Evolutionary conservation across 257 asterid genomes (phyloP).

Genomic region (Leonotis leonurus): DNA sequence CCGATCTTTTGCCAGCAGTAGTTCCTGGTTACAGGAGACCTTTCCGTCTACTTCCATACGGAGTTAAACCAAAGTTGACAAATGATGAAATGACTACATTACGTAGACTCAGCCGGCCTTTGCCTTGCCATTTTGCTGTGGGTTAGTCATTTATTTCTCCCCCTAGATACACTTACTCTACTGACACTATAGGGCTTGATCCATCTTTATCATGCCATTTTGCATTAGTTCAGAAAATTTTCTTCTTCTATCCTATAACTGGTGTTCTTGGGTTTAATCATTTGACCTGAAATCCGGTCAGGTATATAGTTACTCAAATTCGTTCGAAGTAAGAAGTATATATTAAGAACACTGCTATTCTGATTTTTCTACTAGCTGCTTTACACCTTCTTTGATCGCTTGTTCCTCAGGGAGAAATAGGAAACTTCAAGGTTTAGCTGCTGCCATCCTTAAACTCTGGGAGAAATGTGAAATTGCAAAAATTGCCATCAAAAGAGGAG

Average conservation of each 20-base stretch:
- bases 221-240: neutral
- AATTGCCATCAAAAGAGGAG: slow-evolving; percentile 92
- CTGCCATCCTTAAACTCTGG: slow-evolving; percentile 87
- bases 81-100: slow-evolving; percentile 88
- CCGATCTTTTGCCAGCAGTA: slow-evolving; percentile 87
- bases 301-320: neutral
- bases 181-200: neutral
- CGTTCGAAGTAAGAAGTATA: slow-evolving; percentile 2
- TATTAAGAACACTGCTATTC: neutral
- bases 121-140: slow-evolving; percentile 89
- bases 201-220: neutral
- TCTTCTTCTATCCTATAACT: neutral
- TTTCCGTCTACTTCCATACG: slow-evolving; percentile 89
- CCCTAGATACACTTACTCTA: neutral
- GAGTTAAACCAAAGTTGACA: slow-evolving; percentile 73
- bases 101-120: slow-evolving; percentile 84
- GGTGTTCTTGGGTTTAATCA: neutral
- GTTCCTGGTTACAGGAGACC: slow-evolving; percentile 80
- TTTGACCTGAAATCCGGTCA: neutral
- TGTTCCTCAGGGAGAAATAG: slow-evolving; percentile 72
- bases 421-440: slow-evolving; percentile 92
- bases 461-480: slow-evolving; percentile 98
- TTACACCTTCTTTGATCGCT: slow-evolving; percentile 8
- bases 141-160: slow-evolving; percentile 42
- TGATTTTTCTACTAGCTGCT: neutral